Evolutionary conservation across 129 eudicot species (phyloP).

Genomic region (Flaveria robusta): DNA sequence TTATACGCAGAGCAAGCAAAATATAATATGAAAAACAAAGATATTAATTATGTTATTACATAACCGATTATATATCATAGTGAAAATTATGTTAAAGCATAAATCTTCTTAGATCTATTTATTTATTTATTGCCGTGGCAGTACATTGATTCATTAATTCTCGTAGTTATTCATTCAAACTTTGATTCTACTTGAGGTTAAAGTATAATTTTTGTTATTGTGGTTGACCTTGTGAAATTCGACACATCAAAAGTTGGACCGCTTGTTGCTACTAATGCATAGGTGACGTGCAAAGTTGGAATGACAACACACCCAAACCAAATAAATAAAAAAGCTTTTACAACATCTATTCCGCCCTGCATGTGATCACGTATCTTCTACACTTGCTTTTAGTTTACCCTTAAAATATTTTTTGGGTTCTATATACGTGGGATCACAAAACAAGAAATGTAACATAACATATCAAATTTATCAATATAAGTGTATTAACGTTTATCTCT

Average conservation of each 20-base stretch:
- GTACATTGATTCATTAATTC: too few relatives aligned
- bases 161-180: too few relatives aligned
- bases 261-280: conserved; percentile 29
- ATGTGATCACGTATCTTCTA: neutral
- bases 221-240: conserved; percentile 21
- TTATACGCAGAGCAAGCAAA: too few relatives aligned
- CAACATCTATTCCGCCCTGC: neutral
- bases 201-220: neutral
- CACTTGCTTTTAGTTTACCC: neutral
- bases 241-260: conserved; percentile 24
- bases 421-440: neutral
- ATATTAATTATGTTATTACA: too few relatives aligned
- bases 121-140: too few relatives aligned
- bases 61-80: too few relatives aligned
- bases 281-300: conserved; percentile 38
- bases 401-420: neutral
- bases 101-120: too few relatives aligned
- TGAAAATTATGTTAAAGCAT: too few relatives aligned
- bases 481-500: neutral
- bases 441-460: neutral
- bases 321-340: conserved; percentile 1
- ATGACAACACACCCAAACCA: conserved; percentile 26
- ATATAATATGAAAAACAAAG: too few relatives aligned
- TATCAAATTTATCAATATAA: conserved; percentile 1
- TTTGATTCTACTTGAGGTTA: neutral